phyloP scores from a whole-genome alignment of 768 basidiomycete species.

The Rhodosporidiobolus odoratus region DNA sequence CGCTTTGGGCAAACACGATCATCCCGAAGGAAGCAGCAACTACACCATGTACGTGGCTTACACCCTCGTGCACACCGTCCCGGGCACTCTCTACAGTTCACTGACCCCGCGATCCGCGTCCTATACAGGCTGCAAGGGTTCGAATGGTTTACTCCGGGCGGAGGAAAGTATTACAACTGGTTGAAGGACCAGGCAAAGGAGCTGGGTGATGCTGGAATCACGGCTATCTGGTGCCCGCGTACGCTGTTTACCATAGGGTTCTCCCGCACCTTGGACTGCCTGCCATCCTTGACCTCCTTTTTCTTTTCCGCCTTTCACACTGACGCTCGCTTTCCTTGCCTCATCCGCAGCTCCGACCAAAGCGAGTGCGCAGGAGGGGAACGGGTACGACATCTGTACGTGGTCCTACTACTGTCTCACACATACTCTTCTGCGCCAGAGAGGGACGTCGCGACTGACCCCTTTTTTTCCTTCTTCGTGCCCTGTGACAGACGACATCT shows the following conservation, averaged over 20 bases:
- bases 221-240: conserved; percentile 49
- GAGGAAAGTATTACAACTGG: conserved; percentile 47
- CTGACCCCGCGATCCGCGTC: neutral
- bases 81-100: neutral
- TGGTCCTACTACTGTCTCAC: neutral
- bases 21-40: conserved; percentile 26
- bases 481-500: conserved; percentile 41
- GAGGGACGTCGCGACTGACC: neutral
- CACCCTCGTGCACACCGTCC: neutral
- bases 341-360: conserved; percentile 43
- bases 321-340: neutral
- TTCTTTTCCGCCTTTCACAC: too few species aligned
- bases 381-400: conserved; percentile 45
- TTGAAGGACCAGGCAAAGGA: conserved; percentile 42
- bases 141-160: conserved; percentile 37
- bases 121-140: conserved; percentile 27
- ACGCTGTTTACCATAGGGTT: conserved; percentile 10
- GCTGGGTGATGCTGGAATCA: conserved; percentile 48
- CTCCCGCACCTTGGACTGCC: too few species aligned
- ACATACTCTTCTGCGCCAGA: neutral
- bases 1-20: conserved; percentile 30
- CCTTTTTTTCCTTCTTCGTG: neutral
- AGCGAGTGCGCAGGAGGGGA: conserved; percentile 44
- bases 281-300: neutral
- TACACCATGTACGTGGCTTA: conserved; percentile 32